Evolutionary conservation across 345 rosid species (phyloP).

Genomic region (Eucalyptus curtisii): DNA sequence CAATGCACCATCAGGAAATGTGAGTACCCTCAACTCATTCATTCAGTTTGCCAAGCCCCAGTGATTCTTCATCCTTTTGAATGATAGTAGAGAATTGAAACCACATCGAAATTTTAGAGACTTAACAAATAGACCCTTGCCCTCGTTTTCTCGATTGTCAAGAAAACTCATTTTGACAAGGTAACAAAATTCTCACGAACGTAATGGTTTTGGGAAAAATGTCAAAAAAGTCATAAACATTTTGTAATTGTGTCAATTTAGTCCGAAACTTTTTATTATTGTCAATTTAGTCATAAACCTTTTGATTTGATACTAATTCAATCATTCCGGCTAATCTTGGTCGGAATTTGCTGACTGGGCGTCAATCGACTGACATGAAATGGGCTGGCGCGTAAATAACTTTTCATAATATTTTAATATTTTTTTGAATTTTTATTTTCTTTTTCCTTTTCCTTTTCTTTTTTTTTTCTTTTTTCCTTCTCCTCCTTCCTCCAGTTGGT

Average conservation of each 20-base stretch:
- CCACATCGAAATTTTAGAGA: not conserved
- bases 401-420: too few species aligned
- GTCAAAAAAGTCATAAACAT: accelerated
- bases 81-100: not conserved
- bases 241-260: too few species aligned
- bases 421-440: too few species aligned
- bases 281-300: accelerated
- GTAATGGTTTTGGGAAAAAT: not conserved
- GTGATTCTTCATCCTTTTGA: not conserved
- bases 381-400: accelerated
- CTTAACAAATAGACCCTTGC: too few species aligned
- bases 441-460: accelerated
- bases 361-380: accelerated
- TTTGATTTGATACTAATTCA: accelerated
- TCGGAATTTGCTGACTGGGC: accelerated
- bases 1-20: not conserved
- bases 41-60: not conserved
- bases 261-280: accelerated
- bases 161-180: not conserved
- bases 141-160: not conserved
- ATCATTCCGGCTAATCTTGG: accelerated
- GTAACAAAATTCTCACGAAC: not conserved
- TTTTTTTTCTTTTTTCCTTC: accelerated
- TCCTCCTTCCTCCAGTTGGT: accelerated
- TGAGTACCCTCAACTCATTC: not conserved